A percentile compares a stretch with the other conserved stretches of the same genome.
Evolutionary conservation across 305 asterid genomes (phyloP).

Genomic region (Andrographis paniculata): DNA sequence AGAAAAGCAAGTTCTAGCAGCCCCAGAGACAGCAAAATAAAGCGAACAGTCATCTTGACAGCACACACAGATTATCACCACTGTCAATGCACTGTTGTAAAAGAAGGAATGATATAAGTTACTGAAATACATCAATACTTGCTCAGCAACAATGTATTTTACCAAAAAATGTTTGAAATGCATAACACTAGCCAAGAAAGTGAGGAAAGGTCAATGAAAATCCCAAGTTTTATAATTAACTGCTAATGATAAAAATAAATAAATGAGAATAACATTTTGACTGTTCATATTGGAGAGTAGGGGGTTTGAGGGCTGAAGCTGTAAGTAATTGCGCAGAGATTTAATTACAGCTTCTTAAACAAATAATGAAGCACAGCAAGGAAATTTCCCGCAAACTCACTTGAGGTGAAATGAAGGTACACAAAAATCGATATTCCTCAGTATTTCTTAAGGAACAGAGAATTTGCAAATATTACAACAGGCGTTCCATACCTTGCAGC

Average conservation of each 20-base stretch:
- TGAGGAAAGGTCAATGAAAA: slow-evolving; percentile 34
- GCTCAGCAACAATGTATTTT: slow-evolving; percentile 35
- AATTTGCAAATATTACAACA: slow-evolving; percentile 33
- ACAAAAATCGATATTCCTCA: slow-evolving; percentile 41
- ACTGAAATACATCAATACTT: slow-evolving; percentile 51
- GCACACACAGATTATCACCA: slow-evolving; percentile 81
- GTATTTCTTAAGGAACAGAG: slow-evolving; percentile 58
- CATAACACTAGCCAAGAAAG: slow-evolving; percentile 50
- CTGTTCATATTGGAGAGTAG: slow-evolving; percentile 27
- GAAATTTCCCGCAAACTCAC: slow-evolving; percentile 22
- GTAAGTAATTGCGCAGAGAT: slow-evolving; percentile 22
- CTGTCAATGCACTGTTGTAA: slow-evolving; percentile 62
- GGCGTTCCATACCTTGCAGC: slow-evolving; percentile 52
- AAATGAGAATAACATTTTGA: slow-evolving; percentile 13
- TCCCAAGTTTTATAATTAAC: slow-evolving; percentile 3
- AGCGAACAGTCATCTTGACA: slow-evolving; percentile 76
- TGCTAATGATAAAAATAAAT: not conserved
- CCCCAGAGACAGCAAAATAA: slow-evolving; percentile 65
- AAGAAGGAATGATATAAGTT: slow-evolving; percentile 52
- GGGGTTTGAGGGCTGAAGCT: slow-evolving; percentile 25
- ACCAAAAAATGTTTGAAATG: slow-evolving; percentile 53
- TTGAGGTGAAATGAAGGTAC: slow-evolving; percentile 27
- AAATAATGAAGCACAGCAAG: slow-evolving; percentile 22
- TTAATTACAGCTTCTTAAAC: slow-evolving; percentile 30
- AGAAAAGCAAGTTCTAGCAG: slow-evolving; percentile 75